Percentiles rank a stretch among this genome's conserved stretches.
These are phyloP conservation scores for Adansonia grandidieri DNA, from an alignment of 441 rosid species.

Conservation along the genomic window DNA sequence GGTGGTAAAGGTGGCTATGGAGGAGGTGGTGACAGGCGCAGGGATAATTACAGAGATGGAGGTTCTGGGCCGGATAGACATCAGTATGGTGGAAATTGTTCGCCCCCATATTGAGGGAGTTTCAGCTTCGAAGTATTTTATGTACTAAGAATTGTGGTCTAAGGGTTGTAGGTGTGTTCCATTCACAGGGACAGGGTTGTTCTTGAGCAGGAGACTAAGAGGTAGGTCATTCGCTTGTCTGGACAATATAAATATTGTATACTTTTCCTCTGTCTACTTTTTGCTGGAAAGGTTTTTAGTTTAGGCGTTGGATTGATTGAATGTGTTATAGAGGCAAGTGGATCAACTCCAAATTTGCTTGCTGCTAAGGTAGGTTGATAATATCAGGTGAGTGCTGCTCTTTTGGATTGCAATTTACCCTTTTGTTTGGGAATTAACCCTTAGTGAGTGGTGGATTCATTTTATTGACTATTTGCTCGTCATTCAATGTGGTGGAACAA, in stretches of 20 bases:
- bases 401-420: constrained; percentile 32
- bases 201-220: constrained; percentile 70
- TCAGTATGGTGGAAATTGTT: constrained; percentile 82
- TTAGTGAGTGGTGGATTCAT: neutral
- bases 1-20: constrained; percentile 85
- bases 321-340: constrained; percentile 77
- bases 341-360: constrained; percentile 74
- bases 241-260: constrained; percentile 57
- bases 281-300: constrained; percentile 39
- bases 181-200: constrained; percentile 42
- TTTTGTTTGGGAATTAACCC: neutral
- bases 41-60: constrained; percentile 66
- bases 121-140: constrained; percentile 45
- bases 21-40: constrained; percentile 85
- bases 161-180: constrained; percentile 51
- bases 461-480: neutral
- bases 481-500: constrained; percentile 5
- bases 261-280: constrained; percentile 36
- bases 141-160: constrained; percentile 64
- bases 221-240: constrained; percentile 70
- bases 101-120: constrained; percentile 82
- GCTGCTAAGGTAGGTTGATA: constrained; percentile 90
- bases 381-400: constrained; percentile 89
- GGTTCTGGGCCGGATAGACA: constrained; percentile 91
- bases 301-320: constrained; percentile 57